Evolutionary conservation across 1,139 yeast species (phyloP), one percentile per base, ranked within the genome.

Genomic region (Hansenula lynferdii): DNA sequence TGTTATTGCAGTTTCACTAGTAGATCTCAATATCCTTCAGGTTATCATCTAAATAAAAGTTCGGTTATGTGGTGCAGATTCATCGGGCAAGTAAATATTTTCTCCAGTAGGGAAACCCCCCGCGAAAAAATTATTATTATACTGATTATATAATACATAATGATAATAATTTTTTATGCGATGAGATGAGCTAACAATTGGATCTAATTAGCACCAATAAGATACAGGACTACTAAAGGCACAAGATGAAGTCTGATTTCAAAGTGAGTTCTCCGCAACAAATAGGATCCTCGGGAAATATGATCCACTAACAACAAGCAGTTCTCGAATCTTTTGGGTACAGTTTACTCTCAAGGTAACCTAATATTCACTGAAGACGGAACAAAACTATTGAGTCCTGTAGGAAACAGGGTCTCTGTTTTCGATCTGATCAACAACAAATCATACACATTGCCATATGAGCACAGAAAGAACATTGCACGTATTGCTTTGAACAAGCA

Each of bases 301-400:
- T n/a, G n/a, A n/a, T n/a, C n/a, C n/a, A 24, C 35, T 23, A 72
- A 69, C 53, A 69, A 66, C 56, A 63, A 68, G 15, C 23, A 48
- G 72, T 84, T 92, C 54, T 81, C 95, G 34, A 92, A 92, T 62
- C 70, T 92, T 34, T 67, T 92, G 51, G 99, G 98, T 22, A 90
- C 98, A 0, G 98, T 92, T 8, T 92, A 92, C 57, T 72, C 95
- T 40, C 86, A 85, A 54, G 98, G 97, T 16, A 90, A 92, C 61
- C 66, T 92, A 27, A 72, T 83, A n/a, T 92, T 82, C 65, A 80
- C 95, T 2, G 78, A 83, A 3, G 97, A 89, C 58, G 98, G 98
- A 1, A 79, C 84, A 14, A 74, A 77, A 43, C 68, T 92, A 25
- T 67, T 92, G 37, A 83, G 95, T 44, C 98, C 98, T 0, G 97